phyloP scores from a whole-genome alignment of 208 protist genomes.

The Spongospora subterranea region DNA sequence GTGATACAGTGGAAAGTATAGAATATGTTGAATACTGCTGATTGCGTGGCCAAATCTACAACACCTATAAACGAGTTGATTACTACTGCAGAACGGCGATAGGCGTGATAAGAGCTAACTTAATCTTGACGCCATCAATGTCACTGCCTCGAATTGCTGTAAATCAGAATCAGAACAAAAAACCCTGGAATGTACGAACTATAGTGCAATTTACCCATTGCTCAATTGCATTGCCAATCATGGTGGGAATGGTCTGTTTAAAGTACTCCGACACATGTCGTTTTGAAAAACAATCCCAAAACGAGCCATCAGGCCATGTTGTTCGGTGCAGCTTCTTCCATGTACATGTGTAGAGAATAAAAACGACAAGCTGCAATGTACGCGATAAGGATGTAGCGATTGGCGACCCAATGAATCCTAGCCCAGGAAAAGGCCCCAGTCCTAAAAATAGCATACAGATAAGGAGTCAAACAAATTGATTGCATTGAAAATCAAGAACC shows the following conservation, averaged over 20 bases:
- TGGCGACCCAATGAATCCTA: conserved; percentile 54
- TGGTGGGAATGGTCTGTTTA: background rate
- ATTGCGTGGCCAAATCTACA: conserved; percentile 21
- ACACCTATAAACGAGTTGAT: background rate
- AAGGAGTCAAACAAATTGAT: background rate
- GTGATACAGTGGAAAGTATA: conserved; percentile 29
- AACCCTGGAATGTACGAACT: background rate
- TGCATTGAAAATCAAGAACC: background rate
- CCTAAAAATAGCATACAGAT: background rate
- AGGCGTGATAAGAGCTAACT: background rate
- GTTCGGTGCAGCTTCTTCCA: background rate
- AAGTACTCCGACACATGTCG: background rate
- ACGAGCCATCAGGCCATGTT: conserved; percentile 21
- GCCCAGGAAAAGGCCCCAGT: background rate
- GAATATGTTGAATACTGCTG: conserved; percentile 47
- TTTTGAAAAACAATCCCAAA: background rate
- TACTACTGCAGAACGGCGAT: background rate
- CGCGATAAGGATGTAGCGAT: conserved; percentile 39
- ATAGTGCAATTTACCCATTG: background rate
- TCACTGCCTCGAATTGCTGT: background rate
- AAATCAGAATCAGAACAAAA: background rate
- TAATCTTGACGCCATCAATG: conserved; percentile 14
- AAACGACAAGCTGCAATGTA: background rate
- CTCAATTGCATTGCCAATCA: conserved; percentile 23
- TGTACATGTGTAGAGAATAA: conserved; percentile 7